A percentile compares a stretch with the other conserved stretches of the same genome.
Evolutionary conservation across 176 grass and related monocot genomes (phyloP).

Genomic region (Saccharum spontaneum): DNA sequence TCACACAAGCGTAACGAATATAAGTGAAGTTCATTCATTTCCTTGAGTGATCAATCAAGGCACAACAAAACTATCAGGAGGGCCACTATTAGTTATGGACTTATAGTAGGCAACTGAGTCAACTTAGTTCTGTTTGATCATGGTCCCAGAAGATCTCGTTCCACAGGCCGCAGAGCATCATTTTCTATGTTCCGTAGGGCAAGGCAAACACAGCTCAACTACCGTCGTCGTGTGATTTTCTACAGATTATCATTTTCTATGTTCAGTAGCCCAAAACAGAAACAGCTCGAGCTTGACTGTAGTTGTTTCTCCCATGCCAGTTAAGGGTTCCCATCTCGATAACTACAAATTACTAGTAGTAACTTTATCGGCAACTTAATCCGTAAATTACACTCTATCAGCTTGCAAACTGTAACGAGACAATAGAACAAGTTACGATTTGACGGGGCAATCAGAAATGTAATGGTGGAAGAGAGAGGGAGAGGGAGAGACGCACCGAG

Average conservation of each 20-base stretch:
- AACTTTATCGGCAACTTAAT: neutral
- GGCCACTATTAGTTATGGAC: neutral
- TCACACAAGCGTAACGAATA: neutral
- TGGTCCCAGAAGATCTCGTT: neutral
- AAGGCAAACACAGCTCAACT: neutral
- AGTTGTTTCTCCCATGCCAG: neutral
- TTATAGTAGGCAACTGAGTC: neutral
- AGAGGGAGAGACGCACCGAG: slow-evolving; percentile 41
- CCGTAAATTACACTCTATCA: neutral
- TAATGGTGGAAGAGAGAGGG: neutral
- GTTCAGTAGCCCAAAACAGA: neutral
- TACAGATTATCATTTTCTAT: neutral
- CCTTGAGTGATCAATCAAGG: no score
- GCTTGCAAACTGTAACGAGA: neutral
- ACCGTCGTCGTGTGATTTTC: neutral
- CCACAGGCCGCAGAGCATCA: neutral
- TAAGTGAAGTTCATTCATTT: neutral
- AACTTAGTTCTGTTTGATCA: neutral
- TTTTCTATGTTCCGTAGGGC: neutral
- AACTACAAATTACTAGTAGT: neutral
- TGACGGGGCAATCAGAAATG: neutral
- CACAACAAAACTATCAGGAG: neutral
- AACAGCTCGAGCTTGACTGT: neutral
- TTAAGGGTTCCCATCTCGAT: neutral
- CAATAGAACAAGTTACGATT: neutral